Conservation (phyloP, 225 moss, liverwort and hornwort genomes). For the Asterella californica region DNA sequence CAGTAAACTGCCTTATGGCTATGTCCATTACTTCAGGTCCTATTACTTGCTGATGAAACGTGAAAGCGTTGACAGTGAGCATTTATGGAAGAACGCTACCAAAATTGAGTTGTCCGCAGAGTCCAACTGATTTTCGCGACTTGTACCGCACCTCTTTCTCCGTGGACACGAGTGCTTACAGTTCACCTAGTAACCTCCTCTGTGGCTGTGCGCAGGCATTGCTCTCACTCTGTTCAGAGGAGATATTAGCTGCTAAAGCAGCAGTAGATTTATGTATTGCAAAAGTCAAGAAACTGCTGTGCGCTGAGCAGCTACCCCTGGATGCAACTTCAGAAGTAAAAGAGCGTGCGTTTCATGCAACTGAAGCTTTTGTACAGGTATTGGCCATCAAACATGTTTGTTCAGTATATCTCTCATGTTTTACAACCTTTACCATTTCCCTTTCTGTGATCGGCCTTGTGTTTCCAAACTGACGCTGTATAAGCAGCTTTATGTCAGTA, state of each 20-base stretch:
- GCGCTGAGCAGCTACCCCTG: slow-evolving; percentile 74
- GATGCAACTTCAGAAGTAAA: slow-evolving; percentile 69
- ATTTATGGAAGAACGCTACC: background rate
- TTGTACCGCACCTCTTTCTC: background rate
- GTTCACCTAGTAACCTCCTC: background rate
- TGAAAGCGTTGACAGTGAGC: background rate
- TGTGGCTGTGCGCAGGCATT: slow-evolving; percentile 59
- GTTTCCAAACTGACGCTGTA: too few species aligned
- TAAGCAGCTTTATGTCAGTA: too few species aligned
- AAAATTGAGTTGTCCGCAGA: background rate
- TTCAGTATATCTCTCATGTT: background rate
- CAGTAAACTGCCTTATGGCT: background rate
- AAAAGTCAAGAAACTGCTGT: slow-evolving; percentile 70
- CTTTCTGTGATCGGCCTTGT: too few species aligned
- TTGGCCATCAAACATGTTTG: background rate
- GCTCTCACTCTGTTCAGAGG: slow-evolving; percentile 85
- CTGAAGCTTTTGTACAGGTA: slow-evolving; percentile 92
- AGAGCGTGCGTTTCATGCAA: slow-evolving; percentile 89
- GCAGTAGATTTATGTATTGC: slow-evolving; percentile 78
- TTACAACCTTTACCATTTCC: too few species aligned
- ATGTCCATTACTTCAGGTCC: background rate
- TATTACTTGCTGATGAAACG: background rate
- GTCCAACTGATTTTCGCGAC: background rate
- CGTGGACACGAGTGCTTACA: background rate
- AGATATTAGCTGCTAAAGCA: slow-evolving; percentile 72